phyloP scores from a whole-genome alignment of 2,329 filamentous ascomycete genomes.

The Raffaelea arxii region DNA sequence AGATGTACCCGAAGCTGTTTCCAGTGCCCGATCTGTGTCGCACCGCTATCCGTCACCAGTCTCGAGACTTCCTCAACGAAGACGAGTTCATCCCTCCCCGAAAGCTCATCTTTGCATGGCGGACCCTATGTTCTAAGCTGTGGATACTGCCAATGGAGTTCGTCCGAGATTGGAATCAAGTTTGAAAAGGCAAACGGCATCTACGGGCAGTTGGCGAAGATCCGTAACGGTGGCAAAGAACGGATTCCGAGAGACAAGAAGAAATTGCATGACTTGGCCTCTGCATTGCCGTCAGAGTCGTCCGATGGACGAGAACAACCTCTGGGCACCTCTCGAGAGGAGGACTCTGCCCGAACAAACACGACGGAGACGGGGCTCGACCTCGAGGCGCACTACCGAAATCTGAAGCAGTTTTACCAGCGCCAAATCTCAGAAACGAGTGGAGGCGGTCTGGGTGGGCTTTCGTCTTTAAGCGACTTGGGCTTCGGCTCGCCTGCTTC shows the following conservation, averaged over 20 bases:
- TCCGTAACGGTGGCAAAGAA: slow-evolving; percentile 51
- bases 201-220: slow-evolving; percentile 63
- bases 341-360: not conserved
- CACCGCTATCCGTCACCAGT: slow-evolving; percentile 66
- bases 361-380: too few species aligned
- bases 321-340: not conserved
- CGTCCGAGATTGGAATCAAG: slow-evolving; percentile 77
- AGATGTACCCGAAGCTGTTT: slow-evolving; percentile 93
- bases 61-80: slow-evolving; percentile 46
- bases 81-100: slow-evolving; percentile 32
- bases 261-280: slow-evolving; percentile 39
- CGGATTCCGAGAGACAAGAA: slow-evolving; percentile 41
- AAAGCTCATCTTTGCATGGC: slow-evolving; percentile 20
- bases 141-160: slow-evolving; percentile 88
- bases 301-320: slow-evolving; percentile 16
- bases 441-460: slow-evolving; percentile 34
- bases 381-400: slow-evolving; percentile 61
- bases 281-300: not conserved
- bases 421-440: slow-evolving; percentile 60
- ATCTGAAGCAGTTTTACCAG: slow-evolving; percentile 73
- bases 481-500: slow-evolving; percentile 70
- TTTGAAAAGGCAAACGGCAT: slow-evolving; percentile 88
- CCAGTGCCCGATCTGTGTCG: slow-evolving; percentile 82
- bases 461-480: slow-evolving; percentile 35
- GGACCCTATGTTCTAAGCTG: slow-evolving; percentile 70